Evolutionary conservation across 768 basidiomycete species (phyloP).

Genomic region (Collybia sordida): DNA sequence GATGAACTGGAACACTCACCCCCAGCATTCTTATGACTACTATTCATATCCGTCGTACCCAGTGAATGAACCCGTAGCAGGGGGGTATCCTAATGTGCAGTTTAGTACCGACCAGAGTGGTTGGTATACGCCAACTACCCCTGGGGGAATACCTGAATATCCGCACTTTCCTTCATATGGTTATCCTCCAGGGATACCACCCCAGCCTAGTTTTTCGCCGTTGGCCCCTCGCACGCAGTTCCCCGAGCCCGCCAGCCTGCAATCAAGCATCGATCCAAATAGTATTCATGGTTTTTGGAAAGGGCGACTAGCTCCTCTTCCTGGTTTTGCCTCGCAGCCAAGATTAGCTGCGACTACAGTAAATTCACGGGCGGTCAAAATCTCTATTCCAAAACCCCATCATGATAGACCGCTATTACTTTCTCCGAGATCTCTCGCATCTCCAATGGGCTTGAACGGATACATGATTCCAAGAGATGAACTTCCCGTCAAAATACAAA

Average conservation of each 20-base stretch:
- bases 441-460: not conserved
- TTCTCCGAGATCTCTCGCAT: constrained; percentile 16
- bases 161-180: not conserved
- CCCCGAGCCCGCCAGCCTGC: not conserved
- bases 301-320: constrained; percentile 41
- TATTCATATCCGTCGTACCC: too few relatives aligned
- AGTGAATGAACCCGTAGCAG: too few relatives aligned
- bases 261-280: not conserved
- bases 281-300: constrained; percentile 38
- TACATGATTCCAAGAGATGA: not conserved
- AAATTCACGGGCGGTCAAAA: constrained; percentile 3
- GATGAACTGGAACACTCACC: too few relatives aligned
- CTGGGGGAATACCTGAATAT: not conserved
- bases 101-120: constrained; percentile 13
- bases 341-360: constrained; percentile 17
- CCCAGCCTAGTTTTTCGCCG: not conserved
- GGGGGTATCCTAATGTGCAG: not conserved
- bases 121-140: constrained; percentile 10
- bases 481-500: constrained; percentile 1
- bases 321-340: constrained; percentile 35
- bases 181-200: not conserved
- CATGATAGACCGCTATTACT: constrained; percentile 11
- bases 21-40: too few relatives aligned
- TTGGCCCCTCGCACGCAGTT: not conserved
- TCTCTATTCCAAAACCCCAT: not conserved